Evolutionary conservation across 306 rosid species (phyloP).

Genomic region (Gastrolobium bilobum): DNA sequence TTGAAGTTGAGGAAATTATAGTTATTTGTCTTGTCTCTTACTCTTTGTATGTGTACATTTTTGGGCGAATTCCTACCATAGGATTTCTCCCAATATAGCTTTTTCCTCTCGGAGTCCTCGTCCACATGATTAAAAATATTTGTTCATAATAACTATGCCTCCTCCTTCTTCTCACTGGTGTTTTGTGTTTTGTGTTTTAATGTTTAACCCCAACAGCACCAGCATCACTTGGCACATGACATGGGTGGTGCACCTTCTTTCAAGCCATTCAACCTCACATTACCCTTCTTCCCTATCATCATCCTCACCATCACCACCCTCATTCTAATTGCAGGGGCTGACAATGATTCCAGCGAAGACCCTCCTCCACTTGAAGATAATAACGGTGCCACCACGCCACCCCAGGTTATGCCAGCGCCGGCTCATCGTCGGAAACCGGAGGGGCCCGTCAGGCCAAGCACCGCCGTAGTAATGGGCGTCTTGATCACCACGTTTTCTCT

Average conservation of each 20-base stretch:
- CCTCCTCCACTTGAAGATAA: background rate
- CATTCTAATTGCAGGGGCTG: background rate
- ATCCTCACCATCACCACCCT: conserved; percentile 9
- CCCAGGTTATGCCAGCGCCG: no score
- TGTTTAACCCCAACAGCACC: conserved; percentile 3
- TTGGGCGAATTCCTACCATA: conserved; percentile 36
- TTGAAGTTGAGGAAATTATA: no score
- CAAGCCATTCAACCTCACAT: background rate
- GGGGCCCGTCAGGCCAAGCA: conserved; percentile 54
- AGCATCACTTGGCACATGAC: conserved; percentile 30
- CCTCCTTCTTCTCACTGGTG: background rate
- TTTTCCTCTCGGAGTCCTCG: background rate
- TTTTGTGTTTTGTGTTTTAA: background rate
- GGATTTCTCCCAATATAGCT: conserved; percentile 48
- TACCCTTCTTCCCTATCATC: conserved; percentile 15
- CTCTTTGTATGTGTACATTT: background rate
- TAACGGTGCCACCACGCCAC: background rate
- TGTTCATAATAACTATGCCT: no score
- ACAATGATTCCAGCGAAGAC: conserved; percentile 5
- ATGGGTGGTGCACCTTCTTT: conserved; percentile 42
- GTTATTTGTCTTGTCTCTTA: no score
- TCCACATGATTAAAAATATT: conserved; percentile 20
- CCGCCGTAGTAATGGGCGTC: conserved; percentile 52
- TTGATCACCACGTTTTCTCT: conserved; percentile 64
- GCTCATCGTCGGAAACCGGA: background rate